Evolutionary conservation across 306 rosid genomes (phyloP).

Genomic region (Quercus bicolor): DNA sequence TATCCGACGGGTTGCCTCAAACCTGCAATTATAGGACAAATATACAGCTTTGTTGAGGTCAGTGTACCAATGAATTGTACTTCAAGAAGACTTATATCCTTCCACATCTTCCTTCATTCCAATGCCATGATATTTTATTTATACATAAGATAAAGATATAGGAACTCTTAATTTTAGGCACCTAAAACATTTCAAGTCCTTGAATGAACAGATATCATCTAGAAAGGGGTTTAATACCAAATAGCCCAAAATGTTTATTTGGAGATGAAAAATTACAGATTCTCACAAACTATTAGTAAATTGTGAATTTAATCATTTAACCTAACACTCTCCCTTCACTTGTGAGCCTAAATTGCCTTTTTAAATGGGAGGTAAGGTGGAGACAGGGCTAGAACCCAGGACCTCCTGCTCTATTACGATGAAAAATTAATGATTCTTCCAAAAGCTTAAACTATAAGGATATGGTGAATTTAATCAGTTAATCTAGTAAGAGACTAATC

Average conservation of each 20-base stretch:
- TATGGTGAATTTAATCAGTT: too few species aligned
- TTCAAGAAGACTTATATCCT: background rate
- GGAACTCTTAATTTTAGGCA: background rate
- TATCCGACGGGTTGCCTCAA: conserved; percentile 75
- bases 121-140: background rate
- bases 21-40: conserved; percentile 41
- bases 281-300: too few species aligned
- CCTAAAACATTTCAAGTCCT: background rate
- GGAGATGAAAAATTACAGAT: too few species aligned
- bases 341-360: too few species aligned
- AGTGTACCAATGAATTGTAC: background rate
- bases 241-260: background rate
- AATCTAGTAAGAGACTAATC: too few species aligned
- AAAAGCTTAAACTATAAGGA: too few species aligned
- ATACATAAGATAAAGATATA: background rate
- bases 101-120: background rate
- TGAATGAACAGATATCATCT: background rate
- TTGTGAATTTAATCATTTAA: too few species aligned
- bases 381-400: too few species aligned
- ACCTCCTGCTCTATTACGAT: too few species aligned
- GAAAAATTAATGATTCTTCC: too few species aligned
- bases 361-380: too few species aligned
- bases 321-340: too few species aligned
- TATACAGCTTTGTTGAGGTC: background rate
- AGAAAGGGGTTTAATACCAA: background rate